A percentile compares a stretch with the other conserved stretches of the same genome.
These are phyloP conservation scores for Bacidia gigantensis DNA, from an alignment of 495 filamentous ascomycete species.

Conservation along the genomic window DNA sequence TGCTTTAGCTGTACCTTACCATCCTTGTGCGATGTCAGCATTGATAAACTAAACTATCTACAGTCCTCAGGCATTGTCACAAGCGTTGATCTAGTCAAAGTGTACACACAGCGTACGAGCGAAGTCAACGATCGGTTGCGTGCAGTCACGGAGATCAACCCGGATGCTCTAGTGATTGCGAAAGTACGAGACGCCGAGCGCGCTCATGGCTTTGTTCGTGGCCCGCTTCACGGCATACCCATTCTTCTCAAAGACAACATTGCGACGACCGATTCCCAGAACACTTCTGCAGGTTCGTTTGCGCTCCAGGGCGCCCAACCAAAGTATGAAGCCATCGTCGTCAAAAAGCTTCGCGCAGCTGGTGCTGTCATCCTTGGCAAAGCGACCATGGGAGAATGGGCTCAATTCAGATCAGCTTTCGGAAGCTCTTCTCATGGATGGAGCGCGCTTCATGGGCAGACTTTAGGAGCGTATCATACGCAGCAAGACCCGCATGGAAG, in stretches of 20 bases:
- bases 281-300: conserved; percentile 46
- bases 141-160: conserved; percentile 32
- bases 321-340: conserved; percentile 50
- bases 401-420: conserved; percentile 25
- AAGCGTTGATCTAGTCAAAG: conserved; percentile 19
- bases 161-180: conserved; percentile 30
- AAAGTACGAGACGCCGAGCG: conserved; percentile 45
- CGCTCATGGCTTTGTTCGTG: conserved; percentile 35
- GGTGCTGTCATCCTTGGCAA: conserved; percentile 59
- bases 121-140: conserved; percentile 29
- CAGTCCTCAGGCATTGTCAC: conserved; percentile 9
- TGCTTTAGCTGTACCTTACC: conserved; percentile 2
- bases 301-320: conserved; percentile 49
- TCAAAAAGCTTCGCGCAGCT: conserved; percentile 43
- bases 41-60: conserved; percentile 9
- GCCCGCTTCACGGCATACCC: conserved; percentile 58
- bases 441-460: conserved; percentile 32
- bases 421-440: conserved; percentile 30
- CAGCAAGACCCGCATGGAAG: conserved; percentile 26
- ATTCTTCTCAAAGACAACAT: conserved; percentile 68
- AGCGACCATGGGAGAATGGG: conserved; percentile 60
- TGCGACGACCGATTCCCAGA: conserved; percentile 42
- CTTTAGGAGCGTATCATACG: conserved; percentile 30
- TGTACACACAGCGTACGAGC: conserved; percentile 28
- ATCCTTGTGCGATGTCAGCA: conserved; percentile 8